A percentile compares a stretch with the other conserved stretches of the same genome.
These are phyloP conservation scores for Coemansia biformis DNA, from an alignment of 192 early-diverging fungal genomes.

Conservation along the genomic window DNA sequence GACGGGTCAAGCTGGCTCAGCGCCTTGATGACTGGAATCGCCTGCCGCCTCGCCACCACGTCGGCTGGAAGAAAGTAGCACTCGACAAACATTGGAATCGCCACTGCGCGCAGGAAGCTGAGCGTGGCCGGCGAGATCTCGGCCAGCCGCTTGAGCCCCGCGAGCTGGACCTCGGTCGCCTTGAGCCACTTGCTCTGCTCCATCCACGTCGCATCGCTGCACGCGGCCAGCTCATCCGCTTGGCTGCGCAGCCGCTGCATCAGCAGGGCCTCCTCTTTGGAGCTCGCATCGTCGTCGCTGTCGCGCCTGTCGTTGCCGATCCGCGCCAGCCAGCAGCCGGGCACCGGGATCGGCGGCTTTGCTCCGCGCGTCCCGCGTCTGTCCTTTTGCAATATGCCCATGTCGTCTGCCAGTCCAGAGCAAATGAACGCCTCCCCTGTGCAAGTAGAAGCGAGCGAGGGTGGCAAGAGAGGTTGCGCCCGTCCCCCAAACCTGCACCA, in stretches of 20 bases:
- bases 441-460: too few species aligned
- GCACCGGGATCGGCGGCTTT: conserved; percentile 40
- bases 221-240: conserved; percentile 3
- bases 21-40: conserved; percentile 26
- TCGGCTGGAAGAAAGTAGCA: conserved; percentile 37
- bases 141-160: conserved; percentile 5
- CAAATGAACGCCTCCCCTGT: too few species aligned
- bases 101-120: conserved; percentile 23
- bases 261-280: conserved; percentile 7
- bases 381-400: conserved; percentile 43
- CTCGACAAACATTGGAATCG: conserved; percentile 37
- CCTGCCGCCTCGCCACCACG: conserved; percentile 21
- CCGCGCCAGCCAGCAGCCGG: conserved; percentile 25
- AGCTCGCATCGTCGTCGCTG: not conserved
- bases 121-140: conserved; percentile 18
- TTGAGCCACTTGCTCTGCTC: conserved; percentile 41
- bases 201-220: conserved; percentile 20
- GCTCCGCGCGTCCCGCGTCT: conserved; percentile 24
- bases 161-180: conserved; percentile 8
- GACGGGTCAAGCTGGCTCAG: conserved; percentile 22
- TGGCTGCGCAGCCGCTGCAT: conserved; percentile 8
- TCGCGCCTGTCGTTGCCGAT: conserved; percentile 4
- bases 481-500: too few species aligned
- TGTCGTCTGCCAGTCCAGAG: not conserved
- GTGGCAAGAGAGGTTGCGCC: too few species aligned